Conservation (phyloP, 495 filamentous ascomycete species). For the Articulospora tetracladia region DNA sequence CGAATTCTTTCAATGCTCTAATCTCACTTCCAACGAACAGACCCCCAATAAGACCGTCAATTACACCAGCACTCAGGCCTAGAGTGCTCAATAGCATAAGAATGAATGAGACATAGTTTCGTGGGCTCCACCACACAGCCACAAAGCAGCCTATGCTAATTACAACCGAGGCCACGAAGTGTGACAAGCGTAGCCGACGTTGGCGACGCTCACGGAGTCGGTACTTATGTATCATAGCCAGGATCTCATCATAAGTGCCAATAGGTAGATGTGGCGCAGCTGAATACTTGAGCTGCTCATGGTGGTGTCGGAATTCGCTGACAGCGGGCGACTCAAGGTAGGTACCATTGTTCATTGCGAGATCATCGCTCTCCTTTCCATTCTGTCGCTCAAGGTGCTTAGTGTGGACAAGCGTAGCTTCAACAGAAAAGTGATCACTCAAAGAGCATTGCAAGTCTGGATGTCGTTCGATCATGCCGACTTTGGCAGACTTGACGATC, state of each 20-base stretch:
- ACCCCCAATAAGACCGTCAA: slow-evolving; percentile 82
- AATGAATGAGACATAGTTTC: slow-evolving; percentile 74
- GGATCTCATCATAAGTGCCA: slow-evolving; percentile 67
- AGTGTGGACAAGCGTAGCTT: slow-evolving; percentile 55
- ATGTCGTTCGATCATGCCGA: slow-evolving; percentile 83
- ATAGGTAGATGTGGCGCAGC: slow-evolving; percentile 38
- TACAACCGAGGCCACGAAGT: slow-evolving; percentile 65
- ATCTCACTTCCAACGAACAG: slow-evolving; percentile 83
- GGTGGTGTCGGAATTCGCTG: slow-evolving; percentile 19
- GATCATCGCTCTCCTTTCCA: slow-evolving; percentile 6
- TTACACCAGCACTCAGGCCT: slow-evolving; percentile 66
- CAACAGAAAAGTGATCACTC: slow-evolving; percentile 90
- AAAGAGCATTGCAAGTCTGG: slow-evolving; percentile 77
- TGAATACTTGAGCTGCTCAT: slow-evolving; percentile 19
- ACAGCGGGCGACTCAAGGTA: slow-evolving; percentile 21
- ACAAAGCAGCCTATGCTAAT: slow-evolving; percentile 68
- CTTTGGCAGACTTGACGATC: slow-evolving; percentile 60
- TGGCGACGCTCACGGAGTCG: slow-evolving; percentile 63
- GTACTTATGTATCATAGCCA: slow-evolving; percentile 64
- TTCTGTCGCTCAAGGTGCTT: background rate
- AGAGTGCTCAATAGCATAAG: slow-evolving; percentile 74
- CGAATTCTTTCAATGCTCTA: slow-evolving; percentile 84
- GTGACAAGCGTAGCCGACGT: slow-evolving; percentile 60
- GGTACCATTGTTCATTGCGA: slow-evolving; percentile 18
- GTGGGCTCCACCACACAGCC: slow-evolving; percentile 80